Percentiles rank a stretch among this genome's conserved stretches.
phyloP scores from a whole-genome alignment of 2,329 filamentous ascomycete genomes.

The Daldinia sp. region DNA sequence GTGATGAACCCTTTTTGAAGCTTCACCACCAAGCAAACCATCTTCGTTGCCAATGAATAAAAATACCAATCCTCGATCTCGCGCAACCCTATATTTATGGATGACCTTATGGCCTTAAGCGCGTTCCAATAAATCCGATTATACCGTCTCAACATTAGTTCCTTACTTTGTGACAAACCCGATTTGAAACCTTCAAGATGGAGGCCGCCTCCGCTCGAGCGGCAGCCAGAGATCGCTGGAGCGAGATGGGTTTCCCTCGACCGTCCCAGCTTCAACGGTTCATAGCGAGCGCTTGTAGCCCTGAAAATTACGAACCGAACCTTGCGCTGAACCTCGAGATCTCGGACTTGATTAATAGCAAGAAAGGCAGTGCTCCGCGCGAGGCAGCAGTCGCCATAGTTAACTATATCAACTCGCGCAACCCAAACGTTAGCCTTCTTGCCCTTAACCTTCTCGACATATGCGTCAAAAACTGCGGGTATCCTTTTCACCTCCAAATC shows the following conservation, averaged over 20 bases:
- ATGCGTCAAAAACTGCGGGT: conserved; percentile 99
- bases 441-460: conserved; percentile 95
- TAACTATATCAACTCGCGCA: conserved; percentile 94
- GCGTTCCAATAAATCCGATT: conserved; percentile 36
- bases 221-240: conserved; percentile 94
- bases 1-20: conserved; percentile 26
- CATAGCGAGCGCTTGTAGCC: conserved; percentile 95
- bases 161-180: conserved; percentile 22
- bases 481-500: conserved; percentile 98
- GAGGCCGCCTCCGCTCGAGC: conserved; percentile 96
- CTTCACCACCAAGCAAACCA: conserved; percentile 12
- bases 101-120: conserved; percentile 31
- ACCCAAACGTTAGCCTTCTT: conserved; percentile 92
- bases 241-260: conserved; percentile 80
- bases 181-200: conserved; percentile 64
- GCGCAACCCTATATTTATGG: conserved; percentile 29
- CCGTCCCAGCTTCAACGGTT: conserved; percentile 93
- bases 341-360: conserved; percentile 93
- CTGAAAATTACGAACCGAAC: conserved; percentile 98
- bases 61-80: conserved; percentile 20
- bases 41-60: conserved; percentile 25
- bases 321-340: conserved; percentile 97
- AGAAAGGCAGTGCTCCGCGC: conserved; percentile 94
- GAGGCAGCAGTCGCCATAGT: conserved; percentile 95
- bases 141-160: conserved; percentile 15